These are phyloP conservation scores for Escallonia herrerae DNA, from an alignment of 129 eudicot species.

Conservation along the genomic window DNA sequence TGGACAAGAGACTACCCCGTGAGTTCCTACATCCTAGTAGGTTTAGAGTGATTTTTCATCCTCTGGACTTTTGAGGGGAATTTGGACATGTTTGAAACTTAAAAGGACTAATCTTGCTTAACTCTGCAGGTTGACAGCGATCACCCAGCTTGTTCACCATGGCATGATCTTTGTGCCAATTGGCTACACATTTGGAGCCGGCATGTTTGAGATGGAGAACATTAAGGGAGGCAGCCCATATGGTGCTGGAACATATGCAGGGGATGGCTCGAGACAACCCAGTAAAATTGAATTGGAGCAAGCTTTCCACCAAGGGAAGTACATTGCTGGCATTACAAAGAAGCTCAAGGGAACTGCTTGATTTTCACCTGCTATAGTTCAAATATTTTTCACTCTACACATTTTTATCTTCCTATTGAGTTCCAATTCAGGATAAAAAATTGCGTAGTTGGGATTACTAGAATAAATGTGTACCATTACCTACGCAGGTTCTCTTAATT, in stretches of 20 bases:
- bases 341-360: slow-evolving; percentile 64
- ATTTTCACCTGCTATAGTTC: not conserved
- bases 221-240: slow-evolving; percentile 91
- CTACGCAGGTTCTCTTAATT: not conserved
- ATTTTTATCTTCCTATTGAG: not conserved
- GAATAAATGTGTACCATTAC: not conserved
- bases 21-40: slow-evolving; percentile 7
- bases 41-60: too few relatives aligned
- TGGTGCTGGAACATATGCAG: slow-evolving; percentile 85
- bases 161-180: slow-evolving; percentile 91
- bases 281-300: slow-evolving; percentile 56
- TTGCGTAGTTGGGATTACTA: not conserved
- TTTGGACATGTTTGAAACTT: not conserved
- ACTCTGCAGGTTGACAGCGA: slow-evolving; percentile 61
- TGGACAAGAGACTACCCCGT: slow-evolving; percentile 95
- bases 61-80: not conserved
- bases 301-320: slow-evolving; percentile 89
- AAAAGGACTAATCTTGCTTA: not conserved
- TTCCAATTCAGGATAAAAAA: not conserved
- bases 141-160: slow-evolving; percentile 82
- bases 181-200: slow-evolving; percentile 84
- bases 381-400: slow-evolving; percentile 1
- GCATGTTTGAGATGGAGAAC: slow-evolving; percentile 87
- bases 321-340: slow-evolving; percentile 65
- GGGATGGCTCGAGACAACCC: slow-evolving; percentile 88